phyloP scores from a whole-genome alignment of 352 stramenopile genomes.

The Globisporangium orthogonon region DNA sequence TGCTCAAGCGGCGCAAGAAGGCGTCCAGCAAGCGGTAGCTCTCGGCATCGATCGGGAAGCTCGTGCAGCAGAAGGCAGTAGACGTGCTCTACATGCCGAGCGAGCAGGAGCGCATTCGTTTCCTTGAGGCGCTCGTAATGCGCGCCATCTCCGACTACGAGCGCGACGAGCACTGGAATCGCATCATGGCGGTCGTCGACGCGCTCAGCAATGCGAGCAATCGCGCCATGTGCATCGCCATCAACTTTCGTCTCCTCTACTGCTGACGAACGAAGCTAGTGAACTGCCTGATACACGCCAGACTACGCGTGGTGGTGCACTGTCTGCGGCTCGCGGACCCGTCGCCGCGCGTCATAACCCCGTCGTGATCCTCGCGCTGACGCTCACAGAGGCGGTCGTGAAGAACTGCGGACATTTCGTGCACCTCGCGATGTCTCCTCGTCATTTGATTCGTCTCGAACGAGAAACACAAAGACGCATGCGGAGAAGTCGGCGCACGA shows the following conservation, averaged over 20 bases:
- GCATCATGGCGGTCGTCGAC: slow-evolving; percentile 76
- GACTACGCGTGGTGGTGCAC: slow-evolving; percentile 65
- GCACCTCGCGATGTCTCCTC: slow-evolving; percentile 69
- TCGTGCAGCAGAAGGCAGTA: slow-evolving; percentile 80
- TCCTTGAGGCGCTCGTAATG: slow-evolving; percentile 60
- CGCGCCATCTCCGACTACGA: slow-evolving; percentile 70
- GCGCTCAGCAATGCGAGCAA: slow-evolving; percentile 61
- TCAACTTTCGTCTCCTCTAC: too few relatives aligned
- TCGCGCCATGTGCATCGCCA: slow-evolving; percentile 34
- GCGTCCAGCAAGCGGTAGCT: slow-evolving; percentile 73
- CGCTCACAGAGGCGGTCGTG: slow-evolving; percentile 62
- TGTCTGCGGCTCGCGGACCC: slow-evolving; percentile 63
- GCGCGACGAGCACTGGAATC: slow-evolving; percentile 59
- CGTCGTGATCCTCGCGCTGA: slow-evolving; percentile 60
- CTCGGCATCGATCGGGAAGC: slow-evolving; percentile 48
- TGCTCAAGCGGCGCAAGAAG: slow-evolving; percentile 52
- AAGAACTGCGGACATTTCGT: slow-evolving; percentile 74
- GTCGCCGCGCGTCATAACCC: too few relatives aligned
- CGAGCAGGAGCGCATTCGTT: slow-evolving; percentile 69
- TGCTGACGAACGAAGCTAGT: too few relatives aligned
- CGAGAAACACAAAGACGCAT: too few relatives aligned
- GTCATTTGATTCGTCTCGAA: too few relatives aligned
- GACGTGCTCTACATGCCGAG: slow-evolving; percentile 66
- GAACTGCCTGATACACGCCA: slow-evolving; percentile 9
- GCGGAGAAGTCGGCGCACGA: too few relatives aligned